Conservation (phyloP, 164 flowering plant species). For the Magnolia changhungtana region DNA sequence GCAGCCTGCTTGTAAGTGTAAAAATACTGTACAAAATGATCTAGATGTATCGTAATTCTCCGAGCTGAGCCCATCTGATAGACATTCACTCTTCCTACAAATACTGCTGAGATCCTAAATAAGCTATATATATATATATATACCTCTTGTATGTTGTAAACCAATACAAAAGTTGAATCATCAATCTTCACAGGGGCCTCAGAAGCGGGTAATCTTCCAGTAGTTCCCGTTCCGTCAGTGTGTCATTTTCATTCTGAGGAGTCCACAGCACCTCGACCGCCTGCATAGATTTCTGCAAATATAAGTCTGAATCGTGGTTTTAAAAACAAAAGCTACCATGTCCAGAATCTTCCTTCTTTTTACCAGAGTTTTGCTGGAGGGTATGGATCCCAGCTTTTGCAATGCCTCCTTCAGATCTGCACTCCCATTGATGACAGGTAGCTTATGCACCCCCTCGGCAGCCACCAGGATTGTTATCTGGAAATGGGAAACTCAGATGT, state of each 20-base stretch:
- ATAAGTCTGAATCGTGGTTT: not conserved
- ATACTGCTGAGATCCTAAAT: not conserved
- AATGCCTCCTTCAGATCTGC: constrained; percentile 80
- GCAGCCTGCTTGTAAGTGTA: no score
- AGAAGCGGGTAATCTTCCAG: constrained; percentile 91
- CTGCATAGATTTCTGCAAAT: constrained; percentile 31
- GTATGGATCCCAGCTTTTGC: constrained; percentile 84
- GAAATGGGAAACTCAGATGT: constrained; percentile 3
- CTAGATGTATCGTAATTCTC: not conserved
- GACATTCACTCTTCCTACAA: not conserved
- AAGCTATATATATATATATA: not conserved
- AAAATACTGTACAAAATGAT: not conserved
- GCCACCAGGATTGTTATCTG: constrained; percentile 92
- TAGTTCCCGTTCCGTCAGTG: constrained; percentile 73
- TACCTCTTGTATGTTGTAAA: not conserved
- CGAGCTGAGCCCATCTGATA: not conserved
- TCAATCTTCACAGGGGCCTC: constrained; percentile 56
- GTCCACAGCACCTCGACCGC: constrained; percentile 99
- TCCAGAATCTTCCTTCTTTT: not conserved
- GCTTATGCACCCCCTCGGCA: constrained; percentile 73
- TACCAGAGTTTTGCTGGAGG: constrained; percentile 67
- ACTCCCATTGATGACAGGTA: constrained; percentile 73
- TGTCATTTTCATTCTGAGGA: constrained; percentile 88
- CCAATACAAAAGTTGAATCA: not conserved
- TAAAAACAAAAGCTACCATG: not conserved